These are phyloP conservation scores for Dendrostoma leiphaemia DNA, from an alignment of 2,329 filamentous ascomycete genomes.

Conservation along the genomic window DNA sequence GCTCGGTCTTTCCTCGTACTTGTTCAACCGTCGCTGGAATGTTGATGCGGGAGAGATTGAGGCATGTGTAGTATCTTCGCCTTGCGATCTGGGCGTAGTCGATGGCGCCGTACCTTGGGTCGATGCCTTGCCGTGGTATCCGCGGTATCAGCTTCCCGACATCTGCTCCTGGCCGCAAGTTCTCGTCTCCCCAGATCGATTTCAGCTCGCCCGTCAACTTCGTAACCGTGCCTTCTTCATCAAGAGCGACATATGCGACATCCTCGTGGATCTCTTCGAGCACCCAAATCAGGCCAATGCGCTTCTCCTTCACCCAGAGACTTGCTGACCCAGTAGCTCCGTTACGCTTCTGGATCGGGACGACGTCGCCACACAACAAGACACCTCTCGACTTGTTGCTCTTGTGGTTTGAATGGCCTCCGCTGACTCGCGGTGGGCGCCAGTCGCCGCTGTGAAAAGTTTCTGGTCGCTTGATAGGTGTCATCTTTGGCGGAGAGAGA, in stretches of 20 bases:
- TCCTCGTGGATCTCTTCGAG: conserved; percentile 97
- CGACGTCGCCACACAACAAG: conserved; percentile 92
- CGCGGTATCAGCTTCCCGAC: conserved; percentile 77
- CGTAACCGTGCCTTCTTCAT: conserved; percentile 73
- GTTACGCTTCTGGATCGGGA: conserved; percentile 95
- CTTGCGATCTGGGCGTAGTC: conserved; percentile 75
- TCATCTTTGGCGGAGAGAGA: conserved; percentile 47
- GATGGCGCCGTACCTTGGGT: conserved; percentile 66
- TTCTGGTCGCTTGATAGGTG: conserved; percentile 55
- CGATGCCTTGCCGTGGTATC: conserved; percentile 74
- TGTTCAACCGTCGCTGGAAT: conserved; percentile 83
- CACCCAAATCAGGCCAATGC: conserved; percentile 92
- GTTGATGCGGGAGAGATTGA: conserved; percentile 72
- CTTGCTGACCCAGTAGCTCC: conserved; percentile 89
- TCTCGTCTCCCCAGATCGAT: conserved; percentile 79
- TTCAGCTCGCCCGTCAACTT: conserved; percentile 73
- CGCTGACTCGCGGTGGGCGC: conserved; percentile 49
- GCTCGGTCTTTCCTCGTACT: conserved; percentile 63
- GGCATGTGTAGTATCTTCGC: conserved; percentile 80
- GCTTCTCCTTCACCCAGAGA: conserved; percentile 98
- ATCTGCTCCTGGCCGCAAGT: conserved; percentile 66
- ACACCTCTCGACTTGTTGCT: conserved; percentile 71
- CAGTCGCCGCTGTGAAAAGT: conserved; percentile 58
- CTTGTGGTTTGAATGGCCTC: conserved; percentile 58
- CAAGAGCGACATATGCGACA: conserved; percentile 72